Evolutionary conservation across 1,284 basidiomycete genomes (phyloP).

Genomic region (Rhizoctonia solani): DNA sequence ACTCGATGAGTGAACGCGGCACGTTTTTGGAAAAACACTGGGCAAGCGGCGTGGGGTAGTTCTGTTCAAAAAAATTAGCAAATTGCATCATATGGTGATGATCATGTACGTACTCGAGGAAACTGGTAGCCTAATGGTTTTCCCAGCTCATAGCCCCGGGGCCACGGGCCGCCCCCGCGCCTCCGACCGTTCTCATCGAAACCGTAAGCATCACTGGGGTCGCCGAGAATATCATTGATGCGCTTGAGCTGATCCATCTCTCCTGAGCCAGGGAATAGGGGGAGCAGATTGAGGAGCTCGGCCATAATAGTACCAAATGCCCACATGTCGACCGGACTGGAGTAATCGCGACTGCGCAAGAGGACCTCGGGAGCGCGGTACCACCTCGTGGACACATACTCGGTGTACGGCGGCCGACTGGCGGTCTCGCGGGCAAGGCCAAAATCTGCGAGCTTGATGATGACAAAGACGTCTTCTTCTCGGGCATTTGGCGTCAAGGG

Average conservation of each 20-base stretch:
- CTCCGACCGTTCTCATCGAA: constrained; percentile 68
- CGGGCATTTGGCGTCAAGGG: constrained; percentile 62
- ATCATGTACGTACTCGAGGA: constrained; percentile 58
- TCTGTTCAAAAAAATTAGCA: constrained; percentile 53
- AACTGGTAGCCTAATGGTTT: constrained; percentile 86
- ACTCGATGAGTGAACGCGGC: constrained; percentile 83
- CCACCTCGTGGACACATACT: constrained; percentile 99
- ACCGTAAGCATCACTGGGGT: constrained; percentile 82
- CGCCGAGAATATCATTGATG: constrained; percentile 92
- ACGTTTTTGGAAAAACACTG: constrained; percentile 79
- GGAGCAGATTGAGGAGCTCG: constrained; percentile 92
- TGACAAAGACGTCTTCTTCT: constrained; percentile 94
- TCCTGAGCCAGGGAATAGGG: constrained; percentile 95
- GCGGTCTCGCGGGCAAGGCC: constrained; percentile 91
- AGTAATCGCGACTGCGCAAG: constrained; percentile 88
- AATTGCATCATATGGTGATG: constrained; percentile 33
- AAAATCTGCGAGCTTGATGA: constrained; percentile 98
- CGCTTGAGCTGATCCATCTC: constrained; percentile 92
- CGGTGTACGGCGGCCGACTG: constrained; percentile 93
- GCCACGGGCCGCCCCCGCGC: constrained; percentile 89
- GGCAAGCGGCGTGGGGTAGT: constrained; percentile 74
- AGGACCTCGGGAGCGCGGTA: constrained; percentile 98
- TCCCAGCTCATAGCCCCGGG: constrained; percentile 83
- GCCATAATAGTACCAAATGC: constrained; percentile 98
- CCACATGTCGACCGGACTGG: constrained; percentile 99